Base-by-base conservation (phyloP, 116 monocot genomes). In the Posidonia oceanica region DNA sequence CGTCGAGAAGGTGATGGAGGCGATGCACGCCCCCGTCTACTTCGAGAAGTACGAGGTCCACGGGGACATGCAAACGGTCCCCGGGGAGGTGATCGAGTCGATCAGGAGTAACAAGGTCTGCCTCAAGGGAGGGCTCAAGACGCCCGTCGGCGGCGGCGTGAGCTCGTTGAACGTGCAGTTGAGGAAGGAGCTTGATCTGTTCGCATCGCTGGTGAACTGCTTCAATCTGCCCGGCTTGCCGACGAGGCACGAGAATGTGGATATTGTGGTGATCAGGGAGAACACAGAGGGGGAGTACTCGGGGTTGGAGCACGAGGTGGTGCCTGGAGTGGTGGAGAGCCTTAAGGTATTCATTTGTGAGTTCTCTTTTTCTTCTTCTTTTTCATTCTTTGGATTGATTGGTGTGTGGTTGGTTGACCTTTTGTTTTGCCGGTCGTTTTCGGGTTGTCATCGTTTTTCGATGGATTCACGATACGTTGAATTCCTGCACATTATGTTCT, bases 141-240 rank as follows among this genome's bases (percentile, higher is more conserved):
- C 76, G 6, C 80, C 80, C 6, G 75, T 80, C 4, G 80, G 80
- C 5, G 80, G 80, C 16, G 80, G 80, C 3, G 80, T 80, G 11
- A 80, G 80, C 61, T 76, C 76, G 6, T 71, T 80, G 21, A 80
- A 76, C 52, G 72, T 80, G 61, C 80, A 80, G 56, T 68, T 80
- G 52, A 80, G 80, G 76, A 80, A 80, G 75, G 80, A 80, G 67
- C 66, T 80, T 22, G 80, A 80, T 76, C 75, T 80, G 14, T 80
- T 72, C 36, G 80, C 80, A 2, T 80, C 80, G 36, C 76, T 80
- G 14, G 80, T 80, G 37, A 72, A 80, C 39, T 80, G 80, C 72
- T 80, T 80, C 60, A 80, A 80, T 51, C 36, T 80, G 54, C 53
- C 59, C 17, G 80, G 80, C 2, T 52, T 80, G 66, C 76, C 67